Evolutionary conservation across 306 rosid species (phyloP).

Genomic region (Lagenaria siceraria): DNA sequence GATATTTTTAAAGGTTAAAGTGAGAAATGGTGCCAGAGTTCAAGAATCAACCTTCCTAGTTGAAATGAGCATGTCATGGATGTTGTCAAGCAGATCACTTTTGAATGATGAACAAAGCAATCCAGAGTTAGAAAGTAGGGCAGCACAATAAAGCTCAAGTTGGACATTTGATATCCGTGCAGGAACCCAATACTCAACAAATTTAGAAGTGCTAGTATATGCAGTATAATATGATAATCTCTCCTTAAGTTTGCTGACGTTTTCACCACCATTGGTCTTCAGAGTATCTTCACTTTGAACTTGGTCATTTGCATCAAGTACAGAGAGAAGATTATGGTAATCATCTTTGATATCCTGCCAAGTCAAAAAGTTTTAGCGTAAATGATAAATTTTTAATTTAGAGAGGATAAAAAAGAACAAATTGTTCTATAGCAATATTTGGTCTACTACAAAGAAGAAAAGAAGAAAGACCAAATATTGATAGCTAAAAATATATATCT

Average conservation of each 20-base stretch:
- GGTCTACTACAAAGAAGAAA: no score
- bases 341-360: slow-evolving; percentile 46
- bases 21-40: slow-evolving; percentile 16
- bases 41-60: slow-evolving; percentile 54
- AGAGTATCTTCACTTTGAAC: slow-evolving; percentile 15
- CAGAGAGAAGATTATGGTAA: slow-evolving; percentile 29
- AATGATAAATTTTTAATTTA: not conserved
- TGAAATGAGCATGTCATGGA: slow-evolving; percentile 43
- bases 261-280: slow-evolving; percentile 22
- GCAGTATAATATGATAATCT: slow-evolving; percentile 37
- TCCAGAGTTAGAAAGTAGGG: slow-evolving; percentile 48
- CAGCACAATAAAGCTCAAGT: slow-evolving; percentile 79
- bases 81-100: slow-evolving; percentile 34
- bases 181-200: slow-evolving; percentile 92
- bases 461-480: no score
- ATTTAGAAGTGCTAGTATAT: slow-evolving; percentile 34
- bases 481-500: no score
- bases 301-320: slow-evolving; percentile 25
- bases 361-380: slow-evolving; percentile 22
- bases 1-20: not conserved
- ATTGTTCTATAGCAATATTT: no score
- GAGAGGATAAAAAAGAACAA: no score
- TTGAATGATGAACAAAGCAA: slow-evolving; percentile 42
- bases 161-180: slow-evolving; percentile 60
- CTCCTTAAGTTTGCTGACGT: slow-evolving; percentile 40